phyloP scores from a whole-genome alignment of 1,284 basidiomycete genomes.

The Trichosporon asahii region DNA sequence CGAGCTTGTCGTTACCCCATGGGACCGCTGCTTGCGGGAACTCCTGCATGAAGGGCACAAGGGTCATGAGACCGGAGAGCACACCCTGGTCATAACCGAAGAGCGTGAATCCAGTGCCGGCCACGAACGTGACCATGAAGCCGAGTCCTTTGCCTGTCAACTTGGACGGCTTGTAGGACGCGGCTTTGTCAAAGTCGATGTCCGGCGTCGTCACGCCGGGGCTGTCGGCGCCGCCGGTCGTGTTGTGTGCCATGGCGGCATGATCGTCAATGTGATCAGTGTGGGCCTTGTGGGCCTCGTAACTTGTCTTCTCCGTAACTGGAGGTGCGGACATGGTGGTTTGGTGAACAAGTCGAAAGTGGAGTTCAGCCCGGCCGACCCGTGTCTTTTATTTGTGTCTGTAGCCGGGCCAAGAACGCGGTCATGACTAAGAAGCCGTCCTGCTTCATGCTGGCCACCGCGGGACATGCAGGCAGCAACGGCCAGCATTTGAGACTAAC shows the following conservation, averaged over 20 bases:
- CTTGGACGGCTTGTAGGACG: slow-evolving; percentile 12
- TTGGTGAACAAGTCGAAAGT: not conserved
- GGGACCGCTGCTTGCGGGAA: slow-evolving; percentile 28
- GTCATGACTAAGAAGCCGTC: not conserved
- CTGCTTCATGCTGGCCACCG: not conserved
- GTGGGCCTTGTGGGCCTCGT: not conserved
- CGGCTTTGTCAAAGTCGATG: slow-evolving; percentile 12
- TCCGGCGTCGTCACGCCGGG: not conserved
- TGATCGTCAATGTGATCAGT: slow-evolving; percentile 1
- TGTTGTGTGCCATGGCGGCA: not conserved
- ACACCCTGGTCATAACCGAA: slow-evolving; percentile 45
- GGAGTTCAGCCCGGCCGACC: not conserved
- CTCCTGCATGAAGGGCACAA: slow-evolving; percentile 29
- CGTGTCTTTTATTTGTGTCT: not conserved
- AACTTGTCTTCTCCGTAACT: not conserved
- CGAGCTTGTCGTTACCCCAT: slow-evolving; percentile 6
- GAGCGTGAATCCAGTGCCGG: slow-evolving; percentile 20
- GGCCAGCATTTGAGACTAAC: not conserved
- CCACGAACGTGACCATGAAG: slow-evolving; percentile 23
- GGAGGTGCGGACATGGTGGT: not conserved
- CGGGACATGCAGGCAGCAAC: not conserved
- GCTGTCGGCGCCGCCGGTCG: not conserved
- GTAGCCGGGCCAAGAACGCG: not conserved
- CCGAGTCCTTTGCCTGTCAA: slow-evolving; percentile 15
- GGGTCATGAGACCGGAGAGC: slow-evolving; percentile 47